Base-by-base conservation (phyloP, 352 stramenopile genomes). In the Hyaloperonospora arabidopsidis region DNA sequence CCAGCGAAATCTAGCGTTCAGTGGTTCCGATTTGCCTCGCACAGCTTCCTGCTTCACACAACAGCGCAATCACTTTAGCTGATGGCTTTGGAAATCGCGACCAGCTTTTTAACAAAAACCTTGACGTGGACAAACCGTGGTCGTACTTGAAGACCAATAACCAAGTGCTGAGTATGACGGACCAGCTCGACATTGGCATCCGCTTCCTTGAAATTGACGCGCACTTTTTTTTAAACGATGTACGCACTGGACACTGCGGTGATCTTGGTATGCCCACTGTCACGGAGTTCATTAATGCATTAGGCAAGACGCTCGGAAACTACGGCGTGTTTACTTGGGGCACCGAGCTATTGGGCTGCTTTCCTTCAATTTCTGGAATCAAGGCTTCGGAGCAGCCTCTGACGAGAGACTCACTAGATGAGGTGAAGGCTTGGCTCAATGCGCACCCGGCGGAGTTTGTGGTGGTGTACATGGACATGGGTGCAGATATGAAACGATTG, bases 141-240 rank as follows among this genome's bases (percentile, higher is more conserved):
- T 77, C 69, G 25, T 85, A 70, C 45, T 63, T 84, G 32, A 76
- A 80, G 63, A 87, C 77, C 4, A 85, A 84, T 67, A 82, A 87
- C 53, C 72, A 87, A 43, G 58, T 79, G 38, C 62, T 86, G 13
- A 82, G 72, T 52, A 41, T 88, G n/a, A 76, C 69, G 1, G 78
- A 89, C 53, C 76, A 86, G 61, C 60, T 89, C 13, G 67, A 76
- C 38, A 65, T 89, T 19, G 75, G 78, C 18, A 68, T 86, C 40
- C 73, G 78, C 3, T 82, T 65, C 29, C 18, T 87, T n/a, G 76
- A 87, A 54, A 59, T 87, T 15, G 53, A 54, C 36, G 44, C 45
- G 11, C 53, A 54, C 18, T 60, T 49, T 13, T 61, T 56, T 25
- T 57, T 81, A 23, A 68, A 74, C 17, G 68, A 84, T 13, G 58